Evolutionary conservation across 441 rosid species (phyloP), one percentile per base, ranked within the genome.

Genomic region (Sinapis alba): DNA sequence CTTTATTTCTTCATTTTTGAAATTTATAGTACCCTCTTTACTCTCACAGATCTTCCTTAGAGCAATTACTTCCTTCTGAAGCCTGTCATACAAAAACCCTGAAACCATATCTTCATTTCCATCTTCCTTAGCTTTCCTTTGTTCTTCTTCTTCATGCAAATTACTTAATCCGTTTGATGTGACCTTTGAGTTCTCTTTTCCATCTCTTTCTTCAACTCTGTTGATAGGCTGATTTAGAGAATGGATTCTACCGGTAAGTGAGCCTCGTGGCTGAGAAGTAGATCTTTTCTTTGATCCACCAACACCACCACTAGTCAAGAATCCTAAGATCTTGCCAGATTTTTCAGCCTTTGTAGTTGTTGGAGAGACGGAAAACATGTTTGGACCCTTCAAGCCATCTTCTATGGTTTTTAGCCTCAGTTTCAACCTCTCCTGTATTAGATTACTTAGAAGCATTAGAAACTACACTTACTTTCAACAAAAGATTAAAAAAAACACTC

Each of bases 21-120:
- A 71, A 78, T 64, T 83, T 82, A 96, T 81, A 50, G 54, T 69
- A 66, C 69, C 68, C 10, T 90, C 96, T 81, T 89, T 93, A 71
- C 79, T 80, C 80, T 90, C 93, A 26, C 89, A 87, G 7, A 62
- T 65, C 79, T 81, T 96, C 81, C 93, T 86, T 68, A 96, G 81
- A 72, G 67, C 65, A 66, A 91, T 76, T 7, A 91, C 90, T 83
- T 90, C 98, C 69, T 88, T 96, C 62, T 96, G 99, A 77, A 93
- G 84, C 67, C 86, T 91, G 51, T 96, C 99, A 66, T 90, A 96
- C 61, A 96, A 72, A 74, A 93, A 86, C 28, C 98, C 99, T 9
- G 99, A 96, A 75, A 96, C 94, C 64, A 74, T 20, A 77, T 96
- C 94, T 68, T 82, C 57, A 9, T 51, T 51, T 18, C 57, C 64